Base-by-base conservation (phyloP, 1,284 basidiomycete genomes). In the Cutaneotrichosporon mucoides region DNA sequence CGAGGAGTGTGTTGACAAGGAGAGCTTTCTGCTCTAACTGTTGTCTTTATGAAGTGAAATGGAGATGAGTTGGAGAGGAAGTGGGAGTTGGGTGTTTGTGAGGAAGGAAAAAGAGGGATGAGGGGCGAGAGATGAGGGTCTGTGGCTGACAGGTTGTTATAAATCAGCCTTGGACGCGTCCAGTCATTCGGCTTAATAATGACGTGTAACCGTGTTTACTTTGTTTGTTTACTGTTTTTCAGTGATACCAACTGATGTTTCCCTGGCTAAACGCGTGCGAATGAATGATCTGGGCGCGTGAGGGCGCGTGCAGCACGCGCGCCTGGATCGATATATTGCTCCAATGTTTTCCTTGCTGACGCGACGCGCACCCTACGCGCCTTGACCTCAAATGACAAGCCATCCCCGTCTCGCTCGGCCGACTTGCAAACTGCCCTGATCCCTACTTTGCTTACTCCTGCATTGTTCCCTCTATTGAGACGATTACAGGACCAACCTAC, bases 121-220 rank as follows among this genome's bases (percentile, higher is more conserved):
- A 24, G 24, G 24, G 24, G 42, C 42, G 44, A 40, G 37, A 13
- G 15, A 37, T 8, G 42, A 38, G 46, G 47, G 50, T n/a, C 13
- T 12, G 13, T 43, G 42, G 42, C 42, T 43, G 24, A 11, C 7
- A 10, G 16, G 46, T 43, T 43, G 54, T 57, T 46, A 50, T 57
- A 52, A 46, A 51, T 43, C 49, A 52, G 24, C 24, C 24, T 24
- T 24, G 24, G 24, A 24, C 24, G 24, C 24, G 46, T 34, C 43
- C 52, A 12, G 44, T 45, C 44, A 45, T 33, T 44, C 2, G 4
- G 4, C 6, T 11, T 38, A 37, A 8, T 8, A 53, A 43, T 43
- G 41, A 53, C 41, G 41, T 53, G 52, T 44, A 6, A 12, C 12
- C 5, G 55, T 40, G 60, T 54, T 47, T 45, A 5, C 11, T 33